Percentiles rank a stretch among this genome's conserved stretches.
Conservation (phyloP, 2,329 filamentous ascomycete genomes). For the Hirsutella rhossiliensis region DNA sequence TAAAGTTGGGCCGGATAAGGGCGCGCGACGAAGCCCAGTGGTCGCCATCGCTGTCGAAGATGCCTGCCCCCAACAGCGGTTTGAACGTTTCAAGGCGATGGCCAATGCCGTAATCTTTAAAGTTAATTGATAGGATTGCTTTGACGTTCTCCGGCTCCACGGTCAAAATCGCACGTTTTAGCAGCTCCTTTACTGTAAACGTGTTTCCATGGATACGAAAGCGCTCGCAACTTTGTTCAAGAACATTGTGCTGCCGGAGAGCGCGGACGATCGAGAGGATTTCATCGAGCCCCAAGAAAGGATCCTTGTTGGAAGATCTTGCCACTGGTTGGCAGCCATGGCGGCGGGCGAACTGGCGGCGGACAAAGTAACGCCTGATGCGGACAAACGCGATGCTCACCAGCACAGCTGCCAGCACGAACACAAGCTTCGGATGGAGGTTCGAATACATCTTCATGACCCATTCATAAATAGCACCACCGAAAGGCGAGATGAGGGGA, state of each 20-base stretch:
- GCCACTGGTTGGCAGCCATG: neutral
- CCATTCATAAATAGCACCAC: too few species aligned
- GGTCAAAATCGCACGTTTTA: conserved; percentile 8
- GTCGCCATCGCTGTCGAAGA: conserved; percentile 29
- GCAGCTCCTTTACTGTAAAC: neutral
- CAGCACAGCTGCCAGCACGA: neutral
- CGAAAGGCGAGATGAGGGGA: too few species aligned
- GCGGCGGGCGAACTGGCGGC: neutral
- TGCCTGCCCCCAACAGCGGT: conserved; percentile 21
- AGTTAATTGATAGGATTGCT: conserved; percentile 34
- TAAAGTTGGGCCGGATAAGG: conserved; percentile 16
- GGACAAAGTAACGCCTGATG: neutral
- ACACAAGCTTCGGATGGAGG: neutral
- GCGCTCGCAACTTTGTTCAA: neutral
- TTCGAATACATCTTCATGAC: too few species aligned
- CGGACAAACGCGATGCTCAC: neutral
- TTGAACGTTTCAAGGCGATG: conserved; percentile 9
- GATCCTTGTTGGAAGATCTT: neutral
- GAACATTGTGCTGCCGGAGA: neutral
- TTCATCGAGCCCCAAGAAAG: neutral
- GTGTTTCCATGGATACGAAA: neutral
- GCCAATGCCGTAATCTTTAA: conserved; percentile 25
- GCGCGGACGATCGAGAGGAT: neutral
- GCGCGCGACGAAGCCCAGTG: conserved; percentile 28
- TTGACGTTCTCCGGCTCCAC: conserved; percentile 37